Evolutionary conservation across 345 rosid genomes (phyloP).

Genomic region (Erodium maritimum): DNA sequence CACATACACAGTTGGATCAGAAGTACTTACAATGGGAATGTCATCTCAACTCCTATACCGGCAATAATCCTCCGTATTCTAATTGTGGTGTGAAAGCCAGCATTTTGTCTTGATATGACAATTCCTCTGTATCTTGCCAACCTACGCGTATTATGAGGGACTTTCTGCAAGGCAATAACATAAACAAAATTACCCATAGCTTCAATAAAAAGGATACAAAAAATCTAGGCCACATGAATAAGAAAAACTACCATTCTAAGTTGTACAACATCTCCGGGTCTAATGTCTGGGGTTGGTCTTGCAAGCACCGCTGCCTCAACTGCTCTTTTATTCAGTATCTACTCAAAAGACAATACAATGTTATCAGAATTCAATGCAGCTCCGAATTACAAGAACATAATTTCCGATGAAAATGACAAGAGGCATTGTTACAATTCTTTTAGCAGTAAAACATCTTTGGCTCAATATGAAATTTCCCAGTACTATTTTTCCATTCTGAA

Average conservation of each 20-base stretch:
- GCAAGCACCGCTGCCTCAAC: conserved; percentile 56
- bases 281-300: conserved; percentile 65
- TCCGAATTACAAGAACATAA: background rate
- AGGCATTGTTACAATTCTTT: too few species aligned
- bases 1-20: background rate
- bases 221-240: background rate
- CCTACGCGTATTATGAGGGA: conserved; percentile 68
- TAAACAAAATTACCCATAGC: conserved; percentile 7
- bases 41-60: conserved; percentile 69
- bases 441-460: too few species aligned
- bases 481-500: too few species aligned
- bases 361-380: conserved; percentile 1
- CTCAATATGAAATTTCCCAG: too few species aligned
- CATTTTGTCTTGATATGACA: conserved; percentile 74
- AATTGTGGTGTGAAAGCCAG: conserved; percentile 80
- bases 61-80: conserved; percentile 78
- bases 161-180: conserved; percentile 42
- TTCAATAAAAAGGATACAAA: background rate
- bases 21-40: conserved; percentile 36
- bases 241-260: conserved; percentile 52
- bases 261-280: conserved; percentile 74
- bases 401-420: too few species aligned
- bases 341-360: conserved; percentile 4
- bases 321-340: conserved; percentile 78
- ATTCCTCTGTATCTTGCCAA: conserved; percentile 75